A percentile compares a stretch with the other conserved stretches of the same genome.
Conservation (phyloP, 257 asterid genomes). For the Plantago ovata region DNA sequence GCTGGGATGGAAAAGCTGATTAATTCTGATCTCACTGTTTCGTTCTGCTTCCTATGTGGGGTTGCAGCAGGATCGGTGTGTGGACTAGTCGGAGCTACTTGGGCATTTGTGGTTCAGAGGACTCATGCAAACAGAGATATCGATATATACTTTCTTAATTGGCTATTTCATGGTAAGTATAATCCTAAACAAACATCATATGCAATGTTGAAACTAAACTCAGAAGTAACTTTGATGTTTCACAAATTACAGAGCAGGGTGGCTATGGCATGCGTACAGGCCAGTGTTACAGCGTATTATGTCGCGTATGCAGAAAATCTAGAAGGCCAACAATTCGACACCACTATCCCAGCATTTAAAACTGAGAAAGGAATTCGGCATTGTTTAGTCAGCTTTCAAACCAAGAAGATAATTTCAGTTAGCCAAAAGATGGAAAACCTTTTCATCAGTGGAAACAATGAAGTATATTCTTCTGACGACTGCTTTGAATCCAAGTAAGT, state of each 20-base stretch:
- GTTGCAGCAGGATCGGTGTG: slow-evolving; percentile 45
- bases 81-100: slow-evolving; percentile 47
- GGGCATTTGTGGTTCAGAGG: slow-evolving; percentile 40
- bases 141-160: slow-evolving; percentile 41
- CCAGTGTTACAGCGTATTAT: slow-evolving; percentile 49
- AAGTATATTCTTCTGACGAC: no score
- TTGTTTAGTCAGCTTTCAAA: no score
- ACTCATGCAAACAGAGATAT: slow-evolving; percentile 44
- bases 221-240: slow-evolving; percentile 2
- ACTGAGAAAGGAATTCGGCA: slow-evolving; percentile 37
- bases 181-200: neutral
- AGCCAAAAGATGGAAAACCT: no score
- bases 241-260: slow-evolving; percentile 44
- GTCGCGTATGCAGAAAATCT: slow-evolving; percentile 66
- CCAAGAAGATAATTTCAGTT: no score
- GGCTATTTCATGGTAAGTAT: slow-evolving; percentile 49
- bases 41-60: slow-evolving; percentile 62
- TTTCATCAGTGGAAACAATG: no score
- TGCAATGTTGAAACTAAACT: neutral
- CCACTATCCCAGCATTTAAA: slow-evolving; percentile 33
- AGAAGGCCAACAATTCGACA: slow-evolving; percentile 41
- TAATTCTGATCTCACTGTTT: slow-evolving; percentile 50
- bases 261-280: slow-evolving; percentile 60
- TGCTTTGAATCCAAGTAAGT: no score
- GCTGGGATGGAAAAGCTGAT: slow-evolving; percentile 45